Percentiles rank a stretch among this genome's conserved stretches.
These are phyloP conservation scores for Dactylellina leptospora DNA, from an alignment of 2,329 filamentous ascomycete species.

Conservation along the genomic window DNA sequence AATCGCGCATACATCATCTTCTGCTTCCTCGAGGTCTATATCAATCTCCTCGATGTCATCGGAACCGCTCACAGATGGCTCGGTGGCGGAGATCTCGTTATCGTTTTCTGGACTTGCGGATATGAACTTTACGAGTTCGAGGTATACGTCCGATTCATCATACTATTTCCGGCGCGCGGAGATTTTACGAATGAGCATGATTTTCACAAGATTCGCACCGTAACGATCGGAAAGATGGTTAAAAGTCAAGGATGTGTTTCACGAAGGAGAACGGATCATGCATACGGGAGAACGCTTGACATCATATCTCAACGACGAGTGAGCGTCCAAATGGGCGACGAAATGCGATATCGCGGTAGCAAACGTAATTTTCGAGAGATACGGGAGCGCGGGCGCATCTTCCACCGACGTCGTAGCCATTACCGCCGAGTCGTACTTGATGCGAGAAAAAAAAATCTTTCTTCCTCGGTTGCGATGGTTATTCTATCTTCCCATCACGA, in stretches of 20 bases:
- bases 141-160: constrained; percentile 39
- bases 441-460: background rate
- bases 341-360: constrained; percentile 22
- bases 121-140: constrained; percentile 28
- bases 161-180: background rate
- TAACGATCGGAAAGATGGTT: no score
- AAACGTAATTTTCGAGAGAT: constrained; percentile 31
- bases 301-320: constrained; percentile 25
- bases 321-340: constrained; percentile 17
- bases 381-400: constrained; percentile 21
- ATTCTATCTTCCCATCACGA: background rate
- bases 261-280: no score
- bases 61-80: background rate
- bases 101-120: no score
- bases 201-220: no score
- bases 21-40: constrained; percentile 27
- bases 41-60: background rate
- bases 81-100: no score
- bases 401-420: background rate
- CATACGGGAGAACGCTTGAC: constrained; percentile 39
- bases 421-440: background rate
- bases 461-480: background rate
- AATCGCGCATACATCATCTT: constrained; percentile 13
- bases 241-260: no score
- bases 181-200: background rate